These are phyloP conservation scores for Plasmodium gaboni DNA, from an alignment of 169 alveolate species.

Conservation along the genomic window DNA sequence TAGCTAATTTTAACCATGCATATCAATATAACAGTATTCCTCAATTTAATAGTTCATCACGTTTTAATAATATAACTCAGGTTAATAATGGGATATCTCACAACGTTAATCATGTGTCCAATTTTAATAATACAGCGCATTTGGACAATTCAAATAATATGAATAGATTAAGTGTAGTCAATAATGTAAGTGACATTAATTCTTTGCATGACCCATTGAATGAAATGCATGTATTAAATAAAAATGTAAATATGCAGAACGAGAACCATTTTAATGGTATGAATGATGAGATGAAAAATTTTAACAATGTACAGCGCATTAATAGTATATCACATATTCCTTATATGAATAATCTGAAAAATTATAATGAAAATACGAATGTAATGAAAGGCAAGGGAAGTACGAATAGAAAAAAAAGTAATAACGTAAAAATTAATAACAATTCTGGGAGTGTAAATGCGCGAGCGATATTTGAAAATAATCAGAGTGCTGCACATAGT, in stretches of 20 bases:
- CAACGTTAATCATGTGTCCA: not conserved
- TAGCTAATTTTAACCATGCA: too few species aligned
- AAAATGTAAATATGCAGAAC: conserved; percentile 13
- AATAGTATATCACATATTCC: not conserved
- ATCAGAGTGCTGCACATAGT: too few species aligned
- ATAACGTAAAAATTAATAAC: too few species aligned
- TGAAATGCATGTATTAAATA: conserved; percentile 16
- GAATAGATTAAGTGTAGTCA: not conserved
- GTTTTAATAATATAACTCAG: too few species aligned
- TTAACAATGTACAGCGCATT: not conserved
- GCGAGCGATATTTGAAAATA: too few species aligned
- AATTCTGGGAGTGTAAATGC: too few species aligned
- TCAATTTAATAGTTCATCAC: too few species aligned
- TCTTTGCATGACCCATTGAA: not conserved
- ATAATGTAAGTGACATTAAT: not conserved
- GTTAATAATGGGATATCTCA: too few species aligned
- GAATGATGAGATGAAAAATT: conserved; percentile 3
- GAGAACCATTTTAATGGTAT: not conserved
- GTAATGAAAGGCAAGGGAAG: too few species aligned
- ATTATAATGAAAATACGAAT: not conserved
- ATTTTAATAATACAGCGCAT: too few species aligned
- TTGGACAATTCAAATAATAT: not conserved
- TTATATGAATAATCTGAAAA: not conserved
- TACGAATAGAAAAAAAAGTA: too few species aligned
- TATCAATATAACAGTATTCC: too few species aligned